Conservation (phyloP, 2,329 filamentous ascomycete genomes). For the Triangularia setosa region DNA sequence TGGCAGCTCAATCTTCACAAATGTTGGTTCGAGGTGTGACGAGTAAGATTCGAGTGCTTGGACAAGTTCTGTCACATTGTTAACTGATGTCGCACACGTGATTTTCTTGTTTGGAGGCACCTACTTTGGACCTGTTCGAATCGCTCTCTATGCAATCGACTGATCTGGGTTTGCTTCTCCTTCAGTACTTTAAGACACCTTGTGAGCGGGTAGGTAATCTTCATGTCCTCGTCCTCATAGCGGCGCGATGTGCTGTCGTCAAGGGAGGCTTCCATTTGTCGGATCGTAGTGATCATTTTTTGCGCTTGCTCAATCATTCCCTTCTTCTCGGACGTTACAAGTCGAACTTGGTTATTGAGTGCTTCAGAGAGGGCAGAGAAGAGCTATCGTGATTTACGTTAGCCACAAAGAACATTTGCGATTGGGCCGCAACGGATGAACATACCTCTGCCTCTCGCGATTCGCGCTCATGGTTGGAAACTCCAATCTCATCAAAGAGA, state of each 20-base stretch:
- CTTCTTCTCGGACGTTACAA: conserved; percentile 84
- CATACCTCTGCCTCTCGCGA: conserved; percentile 81
- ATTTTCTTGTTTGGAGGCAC: neutral
- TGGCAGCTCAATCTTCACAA: conserved; percentile 80
- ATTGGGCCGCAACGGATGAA: conserved; percentile 8
- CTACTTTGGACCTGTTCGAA: conserved; percentile 58
- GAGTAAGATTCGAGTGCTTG: conserved; percentile 94
- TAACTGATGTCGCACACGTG: neutral
- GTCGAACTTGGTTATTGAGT: conserved; percentile 80
- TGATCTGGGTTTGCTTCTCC: conserved; percentile 79
- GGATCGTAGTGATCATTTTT: conserved; percentile 77
- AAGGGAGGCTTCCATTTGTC: conserved; percentile 88
- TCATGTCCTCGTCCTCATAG: conserved; percentile 59
- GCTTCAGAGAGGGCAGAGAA: conserved; percentile 90
- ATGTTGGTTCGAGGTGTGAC: conserved; percentile 86
- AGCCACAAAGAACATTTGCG: conserved; percentile 9
- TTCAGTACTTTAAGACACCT: conserved; percentile 76
- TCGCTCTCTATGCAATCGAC: conserved; percentile 80
- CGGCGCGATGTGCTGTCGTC: conserved; percentile 68
- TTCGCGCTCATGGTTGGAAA: conserved; percentile 90
- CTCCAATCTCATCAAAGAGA: conserved; percentile 95
- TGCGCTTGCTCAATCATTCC: conserved; percentile 86
- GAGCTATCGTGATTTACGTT: conserved; percentile 52
- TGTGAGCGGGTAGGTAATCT: conserved; percentile 77
- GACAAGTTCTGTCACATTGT: conserved; percentile 66